These are phyloP conservation scores for Pseudodiploospora longispora DNA, from an alignment of 2,329 filamentous ascomycete genomes.

Conservation along the genomic window DNA sequence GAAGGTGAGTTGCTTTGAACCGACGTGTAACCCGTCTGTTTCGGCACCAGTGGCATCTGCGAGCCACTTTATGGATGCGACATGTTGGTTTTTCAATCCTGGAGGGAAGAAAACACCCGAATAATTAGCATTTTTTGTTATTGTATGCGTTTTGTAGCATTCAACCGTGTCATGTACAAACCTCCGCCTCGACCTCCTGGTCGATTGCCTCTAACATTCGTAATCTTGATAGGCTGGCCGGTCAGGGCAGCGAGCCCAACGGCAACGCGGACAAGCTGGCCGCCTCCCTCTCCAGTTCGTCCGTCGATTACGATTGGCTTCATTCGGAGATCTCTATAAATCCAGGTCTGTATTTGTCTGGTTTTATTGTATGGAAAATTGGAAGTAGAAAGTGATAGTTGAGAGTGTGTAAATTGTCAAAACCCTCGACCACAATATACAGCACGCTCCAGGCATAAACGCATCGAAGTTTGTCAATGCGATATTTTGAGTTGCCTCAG, in stretches of 20 bases:
- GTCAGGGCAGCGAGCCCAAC: constrained; percentile 49
- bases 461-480: too few species aligned
- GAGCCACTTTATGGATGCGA: constrained; percentile 47
- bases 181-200: constrained; percentile 18
- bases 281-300: constrained; percentile 51
- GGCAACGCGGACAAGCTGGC: constrained; percentile 51
- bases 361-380: too few species aligned
- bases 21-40: constrained; percentile 41
- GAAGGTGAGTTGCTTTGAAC: constrained; percentile 43
- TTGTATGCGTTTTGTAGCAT: not conserved
- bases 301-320: constrained; percentile 45
- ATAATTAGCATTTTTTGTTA: not conserved
- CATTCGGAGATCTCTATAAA: constrained; percentile 6
- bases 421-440: too few species aligned
- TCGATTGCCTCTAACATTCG: constrained; percentile 49
- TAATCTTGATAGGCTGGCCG: constrained; percentile 43
- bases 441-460: too few species aligned
- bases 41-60: constrained; percentile 43
- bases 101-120: not conserved
- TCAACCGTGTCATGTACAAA: constrained; percentile 8
- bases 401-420: too few species aligned
- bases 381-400: too few species aligned
- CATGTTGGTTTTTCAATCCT: constrained; percentile 56
- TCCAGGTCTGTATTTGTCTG: too few species aligned
- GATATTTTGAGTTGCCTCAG: too few species aligned